Conservation (phyloP, 768 basidiomycete species). For the Phlebiopsis gigantea region DNA sequence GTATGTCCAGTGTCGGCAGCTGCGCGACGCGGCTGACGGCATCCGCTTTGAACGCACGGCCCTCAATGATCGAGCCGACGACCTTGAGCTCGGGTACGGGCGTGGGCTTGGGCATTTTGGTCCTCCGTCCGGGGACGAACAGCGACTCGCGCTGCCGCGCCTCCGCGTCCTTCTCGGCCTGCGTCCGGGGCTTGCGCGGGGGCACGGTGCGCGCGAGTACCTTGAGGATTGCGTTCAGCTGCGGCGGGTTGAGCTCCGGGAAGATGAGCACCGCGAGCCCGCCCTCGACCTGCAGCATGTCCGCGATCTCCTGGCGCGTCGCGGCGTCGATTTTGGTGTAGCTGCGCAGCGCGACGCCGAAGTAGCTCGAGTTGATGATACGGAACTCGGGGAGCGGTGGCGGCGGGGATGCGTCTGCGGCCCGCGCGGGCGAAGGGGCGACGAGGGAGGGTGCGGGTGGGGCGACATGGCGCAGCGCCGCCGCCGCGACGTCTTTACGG, state of each 20-base stretch:
- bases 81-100: slow-evolving; percentile 64
- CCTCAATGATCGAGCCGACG: slow-evolving; percentile 78
- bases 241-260: slow-evolving; percentile 66
- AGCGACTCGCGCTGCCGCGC: slow-evolving; percentile 40
- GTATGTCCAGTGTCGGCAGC: slow-evolving; percentile 70
- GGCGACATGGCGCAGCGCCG: slow-evolving; percentile 34
- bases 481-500: slow-evolving; percentile 58
- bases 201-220: slow-evolving; percentile 66
- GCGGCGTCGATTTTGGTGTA: slow-evolving; percentile 47
- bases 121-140: slow-evolving; percentile 63
- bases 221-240: slow-evolving; percentile 60
- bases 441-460: slow-evolving; percentile 26
- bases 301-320: slow-evolving; percentile 47
- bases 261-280: slow-evolving; percentile 61
- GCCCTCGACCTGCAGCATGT: slow-evolving; percentile 41
- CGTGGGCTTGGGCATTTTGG: slow-evolving; percentile 51
- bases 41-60: slow-evolving; percentile 55
- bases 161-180: slow-evolving; percentile 44
- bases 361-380: slow-evolving; percentile 71
- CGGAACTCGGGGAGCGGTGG: slow-evolving; percentile 47
- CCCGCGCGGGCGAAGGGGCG: slow-evolving; percentile 15
- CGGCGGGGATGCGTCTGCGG: not conserved
- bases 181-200: slow-evolving; percentile 45
- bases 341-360: slow-evolving; percentile 68
- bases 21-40: slow-evolving; percentile 60